phyloP scores from a whole-genome alignment of 2,329 filamentous ascomycete species.

The Talaromyces amestolkiae region DNA sequence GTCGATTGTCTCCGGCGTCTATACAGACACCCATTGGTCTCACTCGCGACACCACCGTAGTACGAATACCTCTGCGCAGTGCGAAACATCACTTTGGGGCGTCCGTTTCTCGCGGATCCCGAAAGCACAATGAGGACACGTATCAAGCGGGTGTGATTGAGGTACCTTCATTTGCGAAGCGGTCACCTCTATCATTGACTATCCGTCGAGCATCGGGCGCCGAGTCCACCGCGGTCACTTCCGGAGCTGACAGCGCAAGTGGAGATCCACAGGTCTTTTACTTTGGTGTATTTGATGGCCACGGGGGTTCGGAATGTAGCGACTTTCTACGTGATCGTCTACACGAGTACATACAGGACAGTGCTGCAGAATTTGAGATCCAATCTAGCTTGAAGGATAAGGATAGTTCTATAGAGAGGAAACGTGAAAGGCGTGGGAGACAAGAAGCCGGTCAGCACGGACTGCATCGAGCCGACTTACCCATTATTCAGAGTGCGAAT shows the following conservation, averaged over 20 bases:
- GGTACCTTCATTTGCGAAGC: conserved; percentile 86
- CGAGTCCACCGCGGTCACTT: conserved; percentile 27
- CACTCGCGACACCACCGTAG: conserved; percentile 77
- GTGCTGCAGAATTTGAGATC: conserved; percentile 72
- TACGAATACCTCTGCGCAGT: conserved; percentile 86
- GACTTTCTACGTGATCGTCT: conserved; percentile 80
- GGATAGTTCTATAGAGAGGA: conserved; percentile 18
- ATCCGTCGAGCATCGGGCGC: conserved; percentile 30
- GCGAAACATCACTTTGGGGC: conserved; percentile 96
- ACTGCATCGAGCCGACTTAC: conserved; percentile 28
- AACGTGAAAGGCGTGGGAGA: conserved; percentile 19
- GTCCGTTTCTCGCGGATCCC: conserved; percentile 72
- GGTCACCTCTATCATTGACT: conserved; percentile 66
- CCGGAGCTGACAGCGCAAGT: conserved; percentile 66
- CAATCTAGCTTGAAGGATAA: conserved; percentile 65
- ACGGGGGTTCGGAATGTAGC: conserved; percentile 86
- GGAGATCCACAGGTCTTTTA: conserved; percentile 97
- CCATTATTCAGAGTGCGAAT: conserved; percentile 55
- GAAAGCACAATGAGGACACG: conserved; percentile 88
- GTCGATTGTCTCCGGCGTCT: conserved; percentile 52
- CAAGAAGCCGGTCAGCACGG: conserved; percentile 5
- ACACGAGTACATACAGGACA: conserved; percentile 84
- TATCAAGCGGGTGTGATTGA: conserved; percentile 93
- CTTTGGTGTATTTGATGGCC: conserved; percentile 94
- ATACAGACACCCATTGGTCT: conserved; percentile 60